phyloP scores from a whole-genome alignment of 768 basidiomycete species.

The Daedaleopsis nitida region DNA sequence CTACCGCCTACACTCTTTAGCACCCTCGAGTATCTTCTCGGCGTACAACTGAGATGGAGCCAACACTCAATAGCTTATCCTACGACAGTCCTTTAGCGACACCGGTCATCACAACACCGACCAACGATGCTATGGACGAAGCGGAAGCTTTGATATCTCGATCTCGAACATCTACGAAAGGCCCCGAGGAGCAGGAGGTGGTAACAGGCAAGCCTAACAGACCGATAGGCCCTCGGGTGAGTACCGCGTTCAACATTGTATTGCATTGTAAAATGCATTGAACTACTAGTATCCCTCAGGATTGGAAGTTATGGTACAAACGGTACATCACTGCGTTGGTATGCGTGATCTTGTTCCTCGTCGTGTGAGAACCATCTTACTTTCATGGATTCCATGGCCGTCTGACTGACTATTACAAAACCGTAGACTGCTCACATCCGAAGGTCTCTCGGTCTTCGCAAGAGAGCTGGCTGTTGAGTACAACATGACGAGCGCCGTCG shows the following conservation, averaged over 20 bases:
- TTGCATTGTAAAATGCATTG: background rate
- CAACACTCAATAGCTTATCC: background rate
- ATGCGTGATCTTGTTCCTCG: constrained; percentile 1
- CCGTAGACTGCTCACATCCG: constrained; percentile 52
- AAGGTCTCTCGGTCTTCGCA: constrained; percentile 52
- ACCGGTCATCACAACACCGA: background rate
- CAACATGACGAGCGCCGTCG: constrained; percentile 49
- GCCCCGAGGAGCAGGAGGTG: background rate
- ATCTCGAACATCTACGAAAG: background rate
- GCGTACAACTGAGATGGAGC: background rate
- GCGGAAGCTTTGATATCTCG: background rate
- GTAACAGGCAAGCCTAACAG: background rate
- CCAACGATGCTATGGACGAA: background rate
- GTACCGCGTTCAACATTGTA: background rate
- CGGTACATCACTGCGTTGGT: background rate
- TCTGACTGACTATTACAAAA: background rate
- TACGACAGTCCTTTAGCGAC: background rate
- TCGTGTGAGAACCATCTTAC: constrained; percentile 4
- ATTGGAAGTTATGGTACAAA: constrained; percentile 1
- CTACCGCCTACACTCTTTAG: no score
- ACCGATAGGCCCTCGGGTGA: background rate
- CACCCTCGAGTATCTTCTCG: no score
- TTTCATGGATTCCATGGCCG: background rate
- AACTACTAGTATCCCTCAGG: background rate
- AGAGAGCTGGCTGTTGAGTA: constrained; percentile 45